Evolutionary conservation across 2,329 filamentous ascomycete genomes (phyloP), one percentile per base, ranked within the genome.

Genomic region (Camptophora hylomeconis): DNA sequence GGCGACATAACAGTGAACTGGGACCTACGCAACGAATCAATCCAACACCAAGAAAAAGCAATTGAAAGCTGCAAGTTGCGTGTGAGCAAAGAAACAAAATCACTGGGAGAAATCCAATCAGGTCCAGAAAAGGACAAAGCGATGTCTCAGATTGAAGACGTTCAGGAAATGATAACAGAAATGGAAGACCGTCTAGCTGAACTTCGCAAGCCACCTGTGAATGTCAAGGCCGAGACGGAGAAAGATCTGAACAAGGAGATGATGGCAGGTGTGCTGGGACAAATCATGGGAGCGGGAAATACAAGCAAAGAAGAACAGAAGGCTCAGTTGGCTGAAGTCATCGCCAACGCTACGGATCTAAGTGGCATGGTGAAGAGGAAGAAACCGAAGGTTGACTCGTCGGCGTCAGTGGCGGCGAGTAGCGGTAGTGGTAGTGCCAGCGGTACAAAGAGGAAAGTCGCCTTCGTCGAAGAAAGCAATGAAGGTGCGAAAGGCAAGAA

Each of bases 101-200:
- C 51, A 11, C 45, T 72, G 2, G 39, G 55, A 21, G 35, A 22
- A 2, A 39, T 51, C 6, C 52, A 57, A 17, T 51, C 64, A 32
- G 27, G 40, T 40, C 8, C 44, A 28, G 52, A 27, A 10, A 30
- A 25, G 12, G 53, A 53, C 24, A 54, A 63, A 18, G 41, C 50
- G 15, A 64, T 58, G 39, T 55, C 54, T 17, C 55, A 54, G 30
- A 65, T 75, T 36, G 56, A 58, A 4, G 71, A 76, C 32, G 69
- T 74, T 13, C 67, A 67, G 40, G 65, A 72, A 23, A 72, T 76
- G 48, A 51, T 75, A 3, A 57, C 58, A 13, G 72, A 76, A 28
- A 73, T 77, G 61, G 58, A 72, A 42, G 63, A 68, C 43, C 45
- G 69, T 54, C 57, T 76, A 11, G 45, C 58, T 24, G 72, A 77